Base-by-base conservation (phyloP, 805 yeast genomes). In the Hanseniaspora mollemarum region DNA sequence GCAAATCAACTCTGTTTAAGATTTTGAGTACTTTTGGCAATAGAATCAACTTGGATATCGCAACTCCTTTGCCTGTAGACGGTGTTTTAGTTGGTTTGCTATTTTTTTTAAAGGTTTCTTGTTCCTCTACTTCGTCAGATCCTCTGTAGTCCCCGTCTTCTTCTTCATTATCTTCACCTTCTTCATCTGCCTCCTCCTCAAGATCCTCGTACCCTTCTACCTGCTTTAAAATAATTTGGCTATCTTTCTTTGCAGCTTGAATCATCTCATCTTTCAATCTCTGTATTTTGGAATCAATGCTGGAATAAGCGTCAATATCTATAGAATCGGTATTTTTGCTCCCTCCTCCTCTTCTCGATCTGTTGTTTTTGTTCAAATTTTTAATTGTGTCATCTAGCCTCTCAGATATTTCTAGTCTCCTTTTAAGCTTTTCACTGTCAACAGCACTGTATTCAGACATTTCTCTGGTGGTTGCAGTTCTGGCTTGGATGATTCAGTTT, bases 201-300 rank as follows among this genome's bases (percentile, higher is more conserved):
- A 16, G 32, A 1, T 42, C 37, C 1, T 49, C 53, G 10, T 32
- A 32, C 2, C 41, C 46, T 15, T 41, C 51, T 8, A 32, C 35
- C 67, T 70, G 71, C 64, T 63, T 67, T 53, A 67, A 70, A 45
- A 71, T 60, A 8, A 71, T 59, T 57, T 78, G 83, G 46, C 77
- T 77, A 66, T 84, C 94, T 60, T 74, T 67, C 63, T 79, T 81
- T 13, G 94, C 94, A 3, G 87, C 90, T 56, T 79, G 76, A 59
- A 87, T 84, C 99, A 92, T 92, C 65, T 78, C 78, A 59, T 83
- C 87, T 57, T 94, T 85, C 57, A 92, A 72, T 54, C 75, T 74
- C 49, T 86, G 79, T 56, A 92, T 85, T 54, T 77, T 76, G 62
- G 88, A 96, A 71, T 92, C 99, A 63, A 88, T 94, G 81, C 86